Conservation (phyloP, 306 rosid species). For the Cyclanthera cordifolia region DNA sequence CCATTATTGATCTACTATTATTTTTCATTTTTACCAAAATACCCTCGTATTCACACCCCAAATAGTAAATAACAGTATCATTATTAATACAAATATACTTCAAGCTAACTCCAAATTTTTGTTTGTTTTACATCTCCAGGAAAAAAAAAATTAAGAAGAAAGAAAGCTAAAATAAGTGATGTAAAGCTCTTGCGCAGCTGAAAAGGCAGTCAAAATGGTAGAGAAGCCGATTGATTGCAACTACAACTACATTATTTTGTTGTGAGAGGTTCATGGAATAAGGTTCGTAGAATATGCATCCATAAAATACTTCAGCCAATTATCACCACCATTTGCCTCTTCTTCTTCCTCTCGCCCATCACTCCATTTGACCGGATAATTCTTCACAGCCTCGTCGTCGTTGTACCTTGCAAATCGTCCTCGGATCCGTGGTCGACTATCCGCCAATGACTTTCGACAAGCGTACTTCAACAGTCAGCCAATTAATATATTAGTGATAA, state of each 20-base stretch:
- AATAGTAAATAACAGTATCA: neutral
- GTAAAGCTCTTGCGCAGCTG: neutral
- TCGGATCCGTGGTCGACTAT: constrained; percentile 79
- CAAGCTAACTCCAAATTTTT: neutral
- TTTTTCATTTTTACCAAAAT: neutral
- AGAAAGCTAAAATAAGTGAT: neutral
- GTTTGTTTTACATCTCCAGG: neutral
- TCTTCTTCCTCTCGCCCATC: constrained; percentile 41
- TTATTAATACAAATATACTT: neutral
- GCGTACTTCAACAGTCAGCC: constrained; percentile 40
- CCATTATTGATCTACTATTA: neutral
- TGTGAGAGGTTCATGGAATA: constrained; percentile 28
- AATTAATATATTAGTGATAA: neutral
- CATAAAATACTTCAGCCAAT: constrained; percentile 52
- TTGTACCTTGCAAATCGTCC: constrained; percentile 71
- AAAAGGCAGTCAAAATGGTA: constrained; percentile 8
- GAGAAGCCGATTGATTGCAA: constrained; percentile 10
- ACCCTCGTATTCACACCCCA: neutral
- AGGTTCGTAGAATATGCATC: constrained; percentile 51
- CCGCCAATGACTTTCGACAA: constrained; percentile 86
- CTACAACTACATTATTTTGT: neutral
- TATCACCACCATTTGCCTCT: constrained; percentile 23
- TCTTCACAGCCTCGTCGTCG: constrained; percentile 52
- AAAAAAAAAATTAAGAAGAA: neutral
- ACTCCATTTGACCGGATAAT: constrained; percentile 35